Percentiles rank a stretch among this genome's conserved stretches.
Conservation (phyloP, 1,284 basidiomycete species). For the Neonothopanus nambi region DNA sequence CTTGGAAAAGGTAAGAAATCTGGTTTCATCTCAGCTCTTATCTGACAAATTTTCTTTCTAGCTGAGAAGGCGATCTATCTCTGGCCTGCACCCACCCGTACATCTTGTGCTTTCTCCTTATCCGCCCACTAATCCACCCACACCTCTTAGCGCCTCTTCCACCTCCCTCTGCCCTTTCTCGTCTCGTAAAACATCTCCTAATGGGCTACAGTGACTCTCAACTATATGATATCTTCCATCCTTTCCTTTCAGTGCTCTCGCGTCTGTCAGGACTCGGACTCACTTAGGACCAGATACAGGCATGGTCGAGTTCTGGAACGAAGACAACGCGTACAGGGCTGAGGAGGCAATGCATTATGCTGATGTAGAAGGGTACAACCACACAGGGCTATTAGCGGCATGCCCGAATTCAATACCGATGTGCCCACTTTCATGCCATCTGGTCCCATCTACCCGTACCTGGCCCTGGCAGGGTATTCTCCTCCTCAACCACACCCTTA, state of each 20-base stretch:
- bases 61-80: conserved; percentile 86
- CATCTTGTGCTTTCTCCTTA: conserved; percentile 72
- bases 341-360: conserved; percentile 81
- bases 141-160: conserved; percentile 71
- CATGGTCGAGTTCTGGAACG: conserved; percentile 85
- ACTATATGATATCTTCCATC: conserved; percentile 75
- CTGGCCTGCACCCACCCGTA: conserved; percentile 53
- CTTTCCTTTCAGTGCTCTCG: conserved; percentile 72
- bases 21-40: conserved; percentile 16
- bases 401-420: conserved; percentile 67
- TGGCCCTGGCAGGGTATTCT: conserved; percentile 58
- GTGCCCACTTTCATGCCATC: conserved; percentile 77
- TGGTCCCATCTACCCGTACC: conserved; percentile 34
- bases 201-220: conserved; percentile 68
- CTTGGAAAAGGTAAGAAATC: conserved; percentile 67
- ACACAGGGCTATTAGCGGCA: conserved; percentile 48
- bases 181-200: conserved; percentile 78
- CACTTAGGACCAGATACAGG: conserved; percentile 72
- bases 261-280: conserved; percentile 69
- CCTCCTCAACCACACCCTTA: conserved; percentile 46
- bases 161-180: conserved; percentile 69
- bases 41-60: conserved; percentile 31
- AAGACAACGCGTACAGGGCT: conserved; percentile 78
- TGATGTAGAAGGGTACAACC: conserved; percentile 76
- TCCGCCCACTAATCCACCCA: conserved; percentile 69